Conservation (phyloP, 345 rosid genomes). For the Adansonia digitata region DNA sequence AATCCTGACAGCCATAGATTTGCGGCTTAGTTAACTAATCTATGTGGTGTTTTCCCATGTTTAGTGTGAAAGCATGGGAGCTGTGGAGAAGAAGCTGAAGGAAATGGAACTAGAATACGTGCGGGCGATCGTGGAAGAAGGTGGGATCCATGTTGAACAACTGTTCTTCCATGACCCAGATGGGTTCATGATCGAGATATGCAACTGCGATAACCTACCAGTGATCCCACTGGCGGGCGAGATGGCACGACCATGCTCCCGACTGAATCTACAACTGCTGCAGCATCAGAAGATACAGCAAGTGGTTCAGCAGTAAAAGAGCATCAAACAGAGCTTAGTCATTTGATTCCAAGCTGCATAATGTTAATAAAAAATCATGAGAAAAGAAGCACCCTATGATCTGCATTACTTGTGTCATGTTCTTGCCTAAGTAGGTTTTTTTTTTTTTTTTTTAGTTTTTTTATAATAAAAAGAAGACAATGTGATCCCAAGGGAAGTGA, state of each 20-base stretch:
- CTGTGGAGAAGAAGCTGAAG: constrained; percentile 51
- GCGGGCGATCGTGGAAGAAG: constrained; percentile 67
- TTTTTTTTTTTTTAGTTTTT: too few species aligned
- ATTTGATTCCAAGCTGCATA: background rate
- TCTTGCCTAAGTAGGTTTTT: too few species aligned
- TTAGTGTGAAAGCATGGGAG: constrained; percentile 79
- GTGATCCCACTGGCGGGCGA: constrained; percentile 62
- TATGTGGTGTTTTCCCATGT: background rate
- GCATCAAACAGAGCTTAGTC: too few species aligned
- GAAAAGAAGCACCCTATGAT: too few species aligned
- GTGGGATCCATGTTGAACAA: constrained; percentile 76
- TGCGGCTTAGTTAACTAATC: background rate
- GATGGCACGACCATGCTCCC: constrained; percentile 51
- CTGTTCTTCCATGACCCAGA: constrained; percentile 90
- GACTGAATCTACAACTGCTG: constrained; percentile 30
- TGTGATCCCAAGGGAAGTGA: too few species aligned
- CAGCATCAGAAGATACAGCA: constrained; percentile 10
- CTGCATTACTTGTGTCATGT: too few species aligned
- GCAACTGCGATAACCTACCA: constrained; percentile 81
- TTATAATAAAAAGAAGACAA: too few species aligned
- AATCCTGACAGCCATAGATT: background rate
- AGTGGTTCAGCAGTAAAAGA: constrained; percentile 28
- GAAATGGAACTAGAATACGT: constrained; percentile 35
- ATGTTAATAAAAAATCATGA: background rate
- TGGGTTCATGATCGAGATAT: constrained; percentile 90